Base-by-base conservation (phyloP, 352 stramenopile genomes). In the Paralagenidium karlingii region DNA sequence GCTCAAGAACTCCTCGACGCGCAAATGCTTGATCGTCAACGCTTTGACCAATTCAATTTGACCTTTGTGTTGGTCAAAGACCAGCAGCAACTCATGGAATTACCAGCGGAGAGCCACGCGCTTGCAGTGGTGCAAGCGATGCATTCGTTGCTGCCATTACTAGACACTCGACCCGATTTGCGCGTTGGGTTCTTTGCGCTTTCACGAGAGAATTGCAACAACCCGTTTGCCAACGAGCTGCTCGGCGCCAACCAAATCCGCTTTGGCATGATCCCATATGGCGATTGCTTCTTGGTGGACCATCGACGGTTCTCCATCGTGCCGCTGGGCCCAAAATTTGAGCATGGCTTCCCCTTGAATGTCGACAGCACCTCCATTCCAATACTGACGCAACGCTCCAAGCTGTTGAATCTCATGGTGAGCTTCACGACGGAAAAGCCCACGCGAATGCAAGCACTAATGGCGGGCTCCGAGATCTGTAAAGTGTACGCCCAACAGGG, bases 391-490 rank as follows among this genome's bases (percentile, higher is more conserved):
- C 24, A 47, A 3, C 48, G 56, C 13, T 61, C 55, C 32, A 65
- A 61, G 11, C 33, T 81, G 31, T 45, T 81, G 6, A 81, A 76
- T 30, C 47, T 81, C 43, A 76, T 81, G 58, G 64, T 78, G 36
- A 81, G 67, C 49, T 81, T 61, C 63, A 78, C 67, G 8, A 54
- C 69, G 11, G 61, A 70, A 38, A 81, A 81, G 45, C 67, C 67
- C 0, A 81, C 63, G 20, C 61, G 67, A 0, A 63, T 81, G 20
- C 67, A 81, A 34, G 67, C 67, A 0, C 63, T 71, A 51, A 68
- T 81, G 38, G 58, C 61, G 3, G 62, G 63, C 0, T 25, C 73
- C 8, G 36, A 63, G 21, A 53, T 78, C 1, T 81, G 67, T n/a
- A 42, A 41, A 1, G 47, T 50, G 0, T 41, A 56, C 22, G 43